Evolutionary conservation across 2,329 filamentous ascomycete genomes (phyloP).

Genomic region (Neonectria punicea): DNA sequence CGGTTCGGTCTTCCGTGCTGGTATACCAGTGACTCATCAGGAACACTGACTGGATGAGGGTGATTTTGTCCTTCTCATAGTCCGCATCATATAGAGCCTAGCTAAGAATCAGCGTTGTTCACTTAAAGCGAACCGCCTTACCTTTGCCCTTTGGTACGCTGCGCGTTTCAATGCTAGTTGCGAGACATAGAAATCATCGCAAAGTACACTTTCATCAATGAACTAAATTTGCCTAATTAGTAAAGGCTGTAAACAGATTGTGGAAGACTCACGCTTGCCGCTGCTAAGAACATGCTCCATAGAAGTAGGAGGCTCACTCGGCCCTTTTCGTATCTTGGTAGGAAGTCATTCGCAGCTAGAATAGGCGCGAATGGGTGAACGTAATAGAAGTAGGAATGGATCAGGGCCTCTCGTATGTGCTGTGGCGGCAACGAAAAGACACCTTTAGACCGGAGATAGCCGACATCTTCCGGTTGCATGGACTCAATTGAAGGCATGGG

Average conservation of each 20-base stretch:
- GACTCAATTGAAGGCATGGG: conserved; percentile 20
- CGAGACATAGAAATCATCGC: conserved; percentile 3
- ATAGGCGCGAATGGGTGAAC: conserved; percentile 41
- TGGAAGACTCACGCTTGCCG: conserved; percentile 44
- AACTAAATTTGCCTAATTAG: background rate
- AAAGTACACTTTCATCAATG: conserved; percentile 17
- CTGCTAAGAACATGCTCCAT: conserved; percentile 46
- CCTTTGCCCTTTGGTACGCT: conserved; percentile 28
- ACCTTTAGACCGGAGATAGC: conserved; percentile 28
- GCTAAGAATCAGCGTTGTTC: background rate
- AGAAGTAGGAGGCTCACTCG: conserved; percentile 35
- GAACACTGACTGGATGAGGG: conserved; percentile 54
- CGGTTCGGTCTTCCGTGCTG: conserved; percentile 52
- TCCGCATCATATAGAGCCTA: conserved; percentile 47
- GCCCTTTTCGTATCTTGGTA: conserved; percentile 26
- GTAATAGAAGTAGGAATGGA: conserved; percentile 40
- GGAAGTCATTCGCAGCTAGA: conserved; percentile 34
- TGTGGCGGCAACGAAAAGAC: conserved; percentile 30
- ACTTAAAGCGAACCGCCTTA: background rate
- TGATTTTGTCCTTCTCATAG: conserved; percentile 51
- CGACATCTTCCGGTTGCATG: conserved; percentile 19
- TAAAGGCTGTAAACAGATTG: background rate
- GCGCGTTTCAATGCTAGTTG: conserved; percentile 25
- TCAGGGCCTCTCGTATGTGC: conserved; percentile 25
- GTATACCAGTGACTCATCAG: conserved; percentile 56